Conservation (phyloP, 2,329 filamentous ascomycete species). For the Talaromyces pinophilus region DNA sequence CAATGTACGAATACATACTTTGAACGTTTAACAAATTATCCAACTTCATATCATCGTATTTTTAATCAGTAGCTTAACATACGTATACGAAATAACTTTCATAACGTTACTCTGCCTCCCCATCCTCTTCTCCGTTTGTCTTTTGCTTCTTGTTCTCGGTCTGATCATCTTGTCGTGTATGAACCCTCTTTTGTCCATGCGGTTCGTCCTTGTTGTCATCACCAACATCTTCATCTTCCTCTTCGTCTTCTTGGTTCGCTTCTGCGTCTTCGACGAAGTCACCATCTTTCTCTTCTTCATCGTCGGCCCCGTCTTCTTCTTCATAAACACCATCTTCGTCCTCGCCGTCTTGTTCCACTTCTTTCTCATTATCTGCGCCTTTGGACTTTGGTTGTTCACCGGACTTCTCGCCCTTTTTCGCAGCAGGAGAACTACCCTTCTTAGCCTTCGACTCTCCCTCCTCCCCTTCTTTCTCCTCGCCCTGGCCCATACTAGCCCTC, state of each 20-base stretch:
- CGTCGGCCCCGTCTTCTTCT: neutral
- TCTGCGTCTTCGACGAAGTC: neutral
- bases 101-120: neutral
- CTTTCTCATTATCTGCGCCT: neutral
- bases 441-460: neutral
- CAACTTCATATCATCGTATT: neutral
- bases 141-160: conserved; percentile 9
- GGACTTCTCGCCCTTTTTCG: neutral
- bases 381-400: neutral
- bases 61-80: neutral
- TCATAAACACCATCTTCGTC: neutral
- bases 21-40: neutral
- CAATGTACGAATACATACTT: conserved; percentile 10
- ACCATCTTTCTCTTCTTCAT: neutral
- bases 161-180: conserved; percentile 5
- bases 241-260: neutral
- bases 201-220: neutral
- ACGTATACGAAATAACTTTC: neutral
- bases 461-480: conserved; percentile 18
- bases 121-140: neutral
- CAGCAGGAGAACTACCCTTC: neutral
- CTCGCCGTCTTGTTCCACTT: neutral
- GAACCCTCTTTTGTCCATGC: conserved; percentile 3
- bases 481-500: conserved; percentile 37
- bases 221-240: neutral